A percentile compares a stretch with the other conserved stretches of the same genome.
Conservation (phyloP, 305 asterid genomes). For the Fraxinus xanthoxyloides region DNA sequence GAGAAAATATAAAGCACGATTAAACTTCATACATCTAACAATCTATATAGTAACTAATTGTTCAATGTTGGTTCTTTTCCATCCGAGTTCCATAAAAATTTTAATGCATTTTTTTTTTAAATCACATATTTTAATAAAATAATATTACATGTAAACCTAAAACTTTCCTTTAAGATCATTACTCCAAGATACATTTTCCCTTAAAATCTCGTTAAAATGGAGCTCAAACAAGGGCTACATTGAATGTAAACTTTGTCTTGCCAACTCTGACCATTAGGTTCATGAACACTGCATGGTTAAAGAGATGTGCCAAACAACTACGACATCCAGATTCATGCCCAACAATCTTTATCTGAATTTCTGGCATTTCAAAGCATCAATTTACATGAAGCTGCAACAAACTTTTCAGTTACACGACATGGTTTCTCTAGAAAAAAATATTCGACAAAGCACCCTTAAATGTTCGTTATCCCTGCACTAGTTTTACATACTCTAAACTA, state of each 20-base stretch:
- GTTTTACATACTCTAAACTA: not conserved
- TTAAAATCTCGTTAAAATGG: no score
- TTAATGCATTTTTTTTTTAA: no score
- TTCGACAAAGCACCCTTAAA: not conserved
- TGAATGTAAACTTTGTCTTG: not conserved
- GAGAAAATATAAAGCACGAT: not conserved
- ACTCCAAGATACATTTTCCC: not conserved
- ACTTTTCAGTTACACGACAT: not conserved
- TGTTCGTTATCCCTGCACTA: not conserved
- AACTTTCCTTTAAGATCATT: not conserved
- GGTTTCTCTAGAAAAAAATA: not conserved
- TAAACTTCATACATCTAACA: not conserved
- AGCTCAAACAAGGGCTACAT: not conserved
- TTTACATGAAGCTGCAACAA: not conserved
- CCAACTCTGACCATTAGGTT: not conserved
- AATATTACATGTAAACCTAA: no score
- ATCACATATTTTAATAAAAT: no score
- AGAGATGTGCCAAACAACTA: not conserved
- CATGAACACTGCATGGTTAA: not conserved
- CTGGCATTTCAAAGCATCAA: not conserved
- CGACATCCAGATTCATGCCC: not conserved
- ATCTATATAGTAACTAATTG: not conserved
- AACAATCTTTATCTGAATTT: not conserved
- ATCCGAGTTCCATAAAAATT: no score
- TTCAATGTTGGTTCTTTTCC: not conserved